These are phyloP conservation scores for Sphagnum fallax DNA, from an alignment of 228 moss, liverwort and hornwort genomes.

Conservation along the genomic window DNA sequence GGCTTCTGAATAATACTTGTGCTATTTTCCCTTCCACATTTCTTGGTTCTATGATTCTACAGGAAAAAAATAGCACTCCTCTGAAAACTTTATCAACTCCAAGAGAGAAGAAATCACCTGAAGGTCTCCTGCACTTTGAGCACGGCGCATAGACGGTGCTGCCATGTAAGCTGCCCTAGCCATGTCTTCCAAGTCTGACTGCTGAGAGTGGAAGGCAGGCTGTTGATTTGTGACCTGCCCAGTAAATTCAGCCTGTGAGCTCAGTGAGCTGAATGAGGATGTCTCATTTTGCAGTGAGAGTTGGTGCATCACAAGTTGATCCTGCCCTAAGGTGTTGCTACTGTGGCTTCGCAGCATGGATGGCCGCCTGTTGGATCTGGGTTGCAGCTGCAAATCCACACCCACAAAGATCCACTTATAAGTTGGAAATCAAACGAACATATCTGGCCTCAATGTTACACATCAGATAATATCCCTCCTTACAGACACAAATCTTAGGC, in stretches of 20 bases:
- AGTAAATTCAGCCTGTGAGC: not conserved
- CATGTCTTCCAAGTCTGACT: not conserved
- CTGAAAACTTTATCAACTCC: too few species aligned
- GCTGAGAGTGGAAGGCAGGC: not conserved
- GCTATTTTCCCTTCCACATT: constrained; percentile 44
- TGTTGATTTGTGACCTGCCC: not conserved
- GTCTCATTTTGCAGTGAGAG: not conserved
- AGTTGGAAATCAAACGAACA: too few species aligned
- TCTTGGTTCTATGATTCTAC: constrained; percentile 7
- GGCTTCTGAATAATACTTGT: constrained; percentile 15
- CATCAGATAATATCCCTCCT: too few species aligned
- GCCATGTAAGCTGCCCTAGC: not conserved
- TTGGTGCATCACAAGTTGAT: not conserved
- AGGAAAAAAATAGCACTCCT: too few species aligned
- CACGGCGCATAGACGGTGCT: not conserved
- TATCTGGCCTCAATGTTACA: too few species aligned
- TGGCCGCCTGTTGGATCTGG: too few species aligned
- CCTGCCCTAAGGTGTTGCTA: not conserved
- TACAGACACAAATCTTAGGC: too few species aligned
- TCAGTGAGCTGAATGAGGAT: not conserved
- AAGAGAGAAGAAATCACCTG: not conserved
- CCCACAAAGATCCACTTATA: too few species aligned
- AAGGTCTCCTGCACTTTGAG: constrained; percentile 1
- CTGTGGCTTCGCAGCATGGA: not conserved
- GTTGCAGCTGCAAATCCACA: too few species aligned